Evolutionary conservation across 768 basidiomycete genomes (phyloP), one percentile per base, ranked within the genome.

Genomic region (Pisolithus tinctorius): DNA sequence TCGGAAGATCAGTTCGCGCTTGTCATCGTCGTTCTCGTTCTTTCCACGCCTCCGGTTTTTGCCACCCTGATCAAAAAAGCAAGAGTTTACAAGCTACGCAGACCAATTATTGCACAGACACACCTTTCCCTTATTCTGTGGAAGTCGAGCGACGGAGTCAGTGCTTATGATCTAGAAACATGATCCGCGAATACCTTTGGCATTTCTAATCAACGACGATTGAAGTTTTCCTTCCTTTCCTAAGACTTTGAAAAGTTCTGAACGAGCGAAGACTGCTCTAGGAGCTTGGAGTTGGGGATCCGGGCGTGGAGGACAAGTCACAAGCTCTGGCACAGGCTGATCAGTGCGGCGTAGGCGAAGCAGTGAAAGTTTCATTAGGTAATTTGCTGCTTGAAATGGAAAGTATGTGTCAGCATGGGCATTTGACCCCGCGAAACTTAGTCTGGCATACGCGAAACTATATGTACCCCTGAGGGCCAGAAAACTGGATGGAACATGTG

Each of bases 11-110:
- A 98, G 81, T 70, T 99, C 96, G 61, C 96, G 88, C 79, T 97
- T 98, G 75, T 96, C 91, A 61, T 91, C 89, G 50, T 98, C 96
- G 74, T 95, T 96, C 76, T 99, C 95, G 73, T 97, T 98, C 83
- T 99, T 99, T 79, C 96, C 96, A 74, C 96, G 81, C 81, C 96
- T 82, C 74, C 95, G 83, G 76, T 98, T 99, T 80, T 99, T 98
- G 56, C 95, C 96, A 69, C 95, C 95, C 94, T 99, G 62, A 57
- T 52, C 39, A 46, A 30, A 29, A 17, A 50, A 55, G 40, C 51
- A 16, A 45, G 29, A 5, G 31, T 11, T 41, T 44, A 38, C 37
- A 30, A 37, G 42, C 13, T 47, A 6, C 29, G 4, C 2, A 14
- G 37, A 41, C 23, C 10, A 10, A 30, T 23, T 11, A 27, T n/a